phyloP scores from a whole-genome alignment of 2,329 filamentous ascomycete species.

The Blastomyces silverae region DNA sequence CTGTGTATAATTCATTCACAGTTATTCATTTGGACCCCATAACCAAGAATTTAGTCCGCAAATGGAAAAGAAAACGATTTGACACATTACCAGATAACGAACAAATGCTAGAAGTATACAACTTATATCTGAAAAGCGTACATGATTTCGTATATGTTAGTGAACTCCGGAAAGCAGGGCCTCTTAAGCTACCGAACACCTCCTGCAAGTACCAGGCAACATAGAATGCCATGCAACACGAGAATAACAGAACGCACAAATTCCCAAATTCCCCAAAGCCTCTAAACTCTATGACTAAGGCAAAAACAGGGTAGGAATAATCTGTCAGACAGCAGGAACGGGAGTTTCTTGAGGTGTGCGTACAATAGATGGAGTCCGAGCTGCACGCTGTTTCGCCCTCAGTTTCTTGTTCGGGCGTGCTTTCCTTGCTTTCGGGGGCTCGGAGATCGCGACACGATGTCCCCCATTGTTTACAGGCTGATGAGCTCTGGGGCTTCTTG shows the following conservation, averaged over 20 bases:
- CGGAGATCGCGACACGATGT: not conserved
- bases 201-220: not conserved
- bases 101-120: not conserved
- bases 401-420: not conserved
- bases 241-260: not conserved
- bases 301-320: not conserved
- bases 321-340: not conserved
- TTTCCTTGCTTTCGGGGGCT: not conserved
- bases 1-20: too few species aligned
- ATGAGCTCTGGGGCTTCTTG: not conserved
- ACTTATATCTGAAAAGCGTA: not conserved
- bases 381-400: not conserved
- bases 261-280: not conserved
- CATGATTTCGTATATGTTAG: not conserved
- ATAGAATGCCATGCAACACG: not conserved
- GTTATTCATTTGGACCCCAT: too few species aligned
- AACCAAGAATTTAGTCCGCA: too few species aligned
- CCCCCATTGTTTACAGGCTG: not conserved
- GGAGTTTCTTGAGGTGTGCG: too few species aligned
- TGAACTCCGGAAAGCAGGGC: not conserved
- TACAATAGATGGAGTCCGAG: not conserved
- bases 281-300: not conserved
- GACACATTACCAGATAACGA: not conserved
- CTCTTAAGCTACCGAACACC: not conserved
- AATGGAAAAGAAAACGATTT: not conserved